These are phyloP conservation scores for Aspergillus sp. DNA, from an alignment of 2,329 filamentous ascomycete genomes.

Conservation along the genomic window DNA sequence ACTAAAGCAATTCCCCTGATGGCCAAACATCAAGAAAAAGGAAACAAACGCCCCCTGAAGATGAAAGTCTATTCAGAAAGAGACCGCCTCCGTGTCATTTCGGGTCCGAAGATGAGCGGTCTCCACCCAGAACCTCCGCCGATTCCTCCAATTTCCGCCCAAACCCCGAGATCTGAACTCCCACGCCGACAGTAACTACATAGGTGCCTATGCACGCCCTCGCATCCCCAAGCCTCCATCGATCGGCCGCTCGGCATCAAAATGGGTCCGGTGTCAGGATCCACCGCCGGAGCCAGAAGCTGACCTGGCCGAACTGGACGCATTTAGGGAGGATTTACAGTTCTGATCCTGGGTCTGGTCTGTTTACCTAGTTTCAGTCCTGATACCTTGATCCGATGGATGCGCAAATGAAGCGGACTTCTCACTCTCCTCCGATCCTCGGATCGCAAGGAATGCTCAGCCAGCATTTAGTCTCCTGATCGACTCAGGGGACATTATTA, in stretches of 20 bases:
- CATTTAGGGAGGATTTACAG: slow-evolving; percentile 13
- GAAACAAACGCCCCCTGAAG: no score
- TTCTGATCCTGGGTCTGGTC: slow-evolving; percentile 4
- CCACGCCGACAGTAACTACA: background rate
- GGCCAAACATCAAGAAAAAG: no score
- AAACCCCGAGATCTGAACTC: no score
- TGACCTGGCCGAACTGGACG: background rate
- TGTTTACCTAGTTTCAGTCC: background rate
- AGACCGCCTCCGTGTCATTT: background rate
- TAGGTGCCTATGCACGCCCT: background rate
- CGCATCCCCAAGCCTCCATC: background rate
- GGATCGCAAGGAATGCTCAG: background rate
- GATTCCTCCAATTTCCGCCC: background rate
- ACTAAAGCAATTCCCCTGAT: no score
- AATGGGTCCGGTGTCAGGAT: slow-evolving; percentile 5
- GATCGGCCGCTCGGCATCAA: slow-evolving; percentile 5
- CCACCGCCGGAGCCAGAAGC: slow-evolving; percentile 12
- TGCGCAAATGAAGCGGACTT: no score
- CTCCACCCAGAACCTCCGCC: background rate
- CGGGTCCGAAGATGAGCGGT: background rate
- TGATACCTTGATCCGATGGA: no score
- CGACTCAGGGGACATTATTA: no score
- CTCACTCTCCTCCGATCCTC: background rate
- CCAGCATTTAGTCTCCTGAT: no score
- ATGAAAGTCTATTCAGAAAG: no score